Evolutionary conservation across 2,329 filamentous ascomycete genomes (phyloP).

Genomic region (Colletotrichum sp.): DNA sequence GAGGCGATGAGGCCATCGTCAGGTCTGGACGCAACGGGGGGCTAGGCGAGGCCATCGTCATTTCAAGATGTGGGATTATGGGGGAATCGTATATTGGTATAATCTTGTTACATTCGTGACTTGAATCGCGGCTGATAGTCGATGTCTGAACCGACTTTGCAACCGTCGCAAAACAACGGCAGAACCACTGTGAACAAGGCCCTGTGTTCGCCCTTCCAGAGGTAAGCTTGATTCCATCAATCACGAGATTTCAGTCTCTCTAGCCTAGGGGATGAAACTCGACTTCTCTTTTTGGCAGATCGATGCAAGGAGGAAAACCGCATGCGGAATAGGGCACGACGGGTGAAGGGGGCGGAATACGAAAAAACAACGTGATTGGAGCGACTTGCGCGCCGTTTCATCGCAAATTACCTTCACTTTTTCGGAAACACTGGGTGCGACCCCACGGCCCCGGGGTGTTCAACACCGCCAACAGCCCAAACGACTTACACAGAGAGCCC

Average conservation of each 20-base stretch:
- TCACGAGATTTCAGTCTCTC: not conserved
- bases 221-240: not conserved
- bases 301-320: constrained; percentile 1
- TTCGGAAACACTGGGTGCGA: not conserved
- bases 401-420: constrained; percentile 4
- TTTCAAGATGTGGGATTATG: not conserved
- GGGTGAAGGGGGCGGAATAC: not conserved
- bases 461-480: not conserved
- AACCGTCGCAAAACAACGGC: accelerated
- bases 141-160: accelerated
- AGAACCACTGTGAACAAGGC: not conserved
- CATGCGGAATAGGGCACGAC: not conserved
- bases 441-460: not conserved
- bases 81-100: not conserved
- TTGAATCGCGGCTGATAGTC: not conserved
- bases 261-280: not conserved
- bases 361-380: not conserved
- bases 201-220: not conserved
- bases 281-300: not conserved
- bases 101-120: not conserved
- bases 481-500: not conserved
- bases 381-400: not conserved
- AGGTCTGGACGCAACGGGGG: not conserved
- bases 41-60: not conserved
- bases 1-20: not conserved